Percentiles rank a stretch among this genome's conserved stretches.
phyloP scores from a whole-genome alignment of 192 early-diverging fungal species.

The Linnemannia exigua region DNA sequence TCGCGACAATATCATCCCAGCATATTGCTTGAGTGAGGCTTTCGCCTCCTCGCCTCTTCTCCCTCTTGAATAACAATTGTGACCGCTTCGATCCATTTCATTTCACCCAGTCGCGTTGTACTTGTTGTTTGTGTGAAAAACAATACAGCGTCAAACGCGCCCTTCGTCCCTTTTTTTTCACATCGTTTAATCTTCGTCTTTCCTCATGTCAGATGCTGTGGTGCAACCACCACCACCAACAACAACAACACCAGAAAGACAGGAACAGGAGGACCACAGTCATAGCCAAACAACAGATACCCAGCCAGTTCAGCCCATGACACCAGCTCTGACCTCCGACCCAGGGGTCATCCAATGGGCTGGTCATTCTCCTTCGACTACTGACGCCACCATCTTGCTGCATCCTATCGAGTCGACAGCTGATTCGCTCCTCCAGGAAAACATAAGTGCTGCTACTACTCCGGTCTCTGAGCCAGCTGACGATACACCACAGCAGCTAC shows the following conservation, averaged over 20 bases:
- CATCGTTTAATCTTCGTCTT: not conserved
- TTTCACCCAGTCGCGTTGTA: not conserved
- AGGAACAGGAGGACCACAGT: not conserved
- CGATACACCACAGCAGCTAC: not conserved
- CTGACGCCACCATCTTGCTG: constrained; percentile 26
- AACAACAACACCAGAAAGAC: not conserved
- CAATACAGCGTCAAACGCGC: not conserved
- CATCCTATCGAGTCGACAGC: not conserved
- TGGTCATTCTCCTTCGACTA: not conserved
- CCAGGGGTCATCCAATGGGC: not conserved
- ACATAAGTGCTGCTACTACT: not conserved
- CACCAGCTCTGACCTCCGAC: not conserved
- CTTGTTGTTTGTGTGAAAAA: not conserved
- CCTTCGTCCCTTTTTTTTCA: not conserved
- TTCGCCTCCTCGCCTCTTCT: too few species aligned
- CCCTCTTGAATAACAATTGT: not conserved
- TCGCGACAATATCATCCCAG: too few species aligned
- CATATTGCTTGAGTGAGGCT: too few species aligned
- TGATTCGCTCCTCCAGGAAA: not conserved
- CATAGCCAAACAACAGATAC: not conserved
- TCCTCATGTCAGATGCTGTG: not conserved
- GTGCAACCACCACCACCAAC: not conserved
- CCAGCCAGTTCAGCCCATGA: not conserved
- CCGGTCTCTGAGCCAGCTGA: not conserved
- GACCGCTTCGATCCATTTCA: not conserved